phyloP scores from a whole-genome alignment of 2,329 filamentous ascomycete genomes.

The Exserohilum rostratum region DNA sequence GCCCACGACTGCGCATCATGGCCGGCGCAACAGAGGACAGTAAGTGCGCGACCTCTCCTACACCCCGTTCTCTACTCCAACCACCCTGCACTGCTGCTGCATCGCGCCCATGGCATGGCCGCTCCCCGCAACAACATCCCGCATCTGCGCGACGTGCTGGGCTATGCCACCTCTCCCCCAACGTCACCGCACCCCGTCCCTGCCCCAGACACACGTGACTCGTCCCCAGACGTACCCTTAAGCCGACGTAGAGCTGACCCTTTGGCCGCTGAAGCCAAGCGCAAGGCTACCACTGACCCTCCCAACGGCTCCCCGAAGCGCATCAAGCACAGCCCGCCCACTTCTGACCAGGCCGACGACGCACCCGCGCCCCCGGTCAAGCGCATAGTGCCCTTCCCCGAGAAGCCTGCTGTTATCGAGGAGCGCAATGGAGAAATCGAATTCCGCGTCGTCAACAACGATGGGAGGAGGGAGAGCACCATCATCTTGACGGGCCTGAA shows the following conservation, averaged over 20 bases:
- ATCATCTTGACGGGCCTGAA: slow-evolving; percentile 96
- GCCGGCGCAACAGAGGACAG: slow-evolving; percentile 46
- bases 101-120: slow-evolving; percentile 5
- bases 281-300: slow-evolving; percentile 75
- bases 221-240: slow-evolving; percentile 20
- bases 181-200: slow-evolving; percentile 8
- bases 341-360: slow-evolving; percentile 42
- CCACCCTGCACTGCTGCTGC: background rate
- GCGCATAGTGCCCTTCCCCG: slow-evolving; percentile 81
- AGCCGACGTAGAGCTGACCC: slow-evolving; percentile 21
- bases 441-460: slow-evolving; percentile 97
- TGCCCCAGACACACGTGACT: slow-evolving; percentile 1
- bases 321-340: slow-evolving; percentile 43
- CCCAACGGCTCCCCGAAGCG: slow-evolving; percentile 68
- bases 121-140: slow-evolving; percentile 14
- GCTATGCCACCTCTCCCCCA: slow-evolving; percentile 29
- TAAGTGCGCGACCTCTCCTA: slow-evolving; percentile 27
- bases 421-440: slow-evolving; percentile 94
- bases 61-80: background rate
- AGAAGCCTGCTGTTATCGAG: slow-evolving; percentile 93
- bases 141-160: slow-evolving; percentile 23
- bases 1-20: slow-evolving; percentile 32
- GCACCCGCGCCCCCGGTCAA: slow-evolving; percentile 52
- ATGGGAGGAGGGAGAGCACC: slow-evolving; percentile 82
- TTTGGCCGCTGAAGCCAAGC: slow-evolving; percentile 59